A percentile compares a stretch with the other conserved stretches of the same genome.
Evolutionary conservation across 2,329 filamentous ascomycete genomes (phyloP).

Genomic region (Colletotrichum filicis): DNA sequence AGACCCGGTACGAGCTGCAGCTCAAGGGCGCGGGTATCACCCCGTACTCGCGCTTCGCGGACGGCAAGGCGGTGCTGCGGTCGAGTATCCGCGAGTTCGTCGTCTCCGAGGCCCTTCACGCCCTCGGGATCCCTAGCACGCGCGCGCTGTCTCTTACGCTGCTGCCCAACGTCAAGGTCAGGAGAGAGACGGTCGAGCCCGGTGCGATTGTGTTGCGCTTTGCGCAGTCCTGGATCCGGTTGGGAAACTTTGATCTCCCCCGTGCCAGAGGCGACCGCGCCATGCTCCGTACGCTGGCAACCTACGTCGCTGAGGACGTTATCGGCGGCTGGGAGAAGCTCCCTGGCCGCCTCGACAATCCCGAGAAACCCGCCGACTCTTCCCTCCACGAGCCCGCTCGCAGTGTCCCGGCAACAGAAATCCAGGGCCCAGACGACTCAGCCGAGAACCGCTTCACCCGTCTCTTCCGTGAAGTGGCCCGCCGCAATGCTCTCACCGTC

Average conservation of each 20-base stretch:
- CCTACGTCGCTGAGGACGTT: constrained; percentile 88
- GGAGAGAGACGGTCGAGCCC: constrained; percentile 84
- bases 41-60: constrained; percentile 95
- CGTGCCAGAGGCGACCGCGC: constrained; percentile 82
- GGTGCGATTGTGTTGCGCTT: constrained; percentile 94
- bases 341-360: constrained; percentile 68
- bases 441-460: constrained; percentile 89
- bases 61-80: constrained; percentile 91
- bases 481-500: constrained; percentile 87
- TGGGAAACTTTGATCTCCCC: constrained; percentile 97
- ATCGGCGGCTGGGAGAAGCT: constrained; percentile 89
- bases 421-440: constrained; percentile 74
- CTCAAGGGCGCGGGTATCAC: constrained; percentile 94
- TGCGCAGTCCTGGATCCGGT: constrained; percentile 88
- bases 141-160: constrained; percentile 86
- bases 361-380: constrained; percentile 58
- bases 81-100: constrained; percentile 96
- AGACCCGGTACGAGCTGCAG: constrained; percentile 87
- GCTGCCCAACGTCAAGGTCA: constrained; percentile 76
- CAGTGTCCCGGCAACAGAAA: constrained; percentile 64
- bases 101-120: constrained; percentile 89
- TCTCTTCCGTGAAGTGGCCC: constrained; percentile 87
- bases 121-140: constrained; percentile 86
- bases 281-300: constrained; percentile 78
- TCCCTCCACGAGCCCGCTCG: constrained; percentile 53